Evolutionary conservation across 1,284 basidiomycete species (phyloP).

Genomic region (Puccinia brachypodii): DNA sequence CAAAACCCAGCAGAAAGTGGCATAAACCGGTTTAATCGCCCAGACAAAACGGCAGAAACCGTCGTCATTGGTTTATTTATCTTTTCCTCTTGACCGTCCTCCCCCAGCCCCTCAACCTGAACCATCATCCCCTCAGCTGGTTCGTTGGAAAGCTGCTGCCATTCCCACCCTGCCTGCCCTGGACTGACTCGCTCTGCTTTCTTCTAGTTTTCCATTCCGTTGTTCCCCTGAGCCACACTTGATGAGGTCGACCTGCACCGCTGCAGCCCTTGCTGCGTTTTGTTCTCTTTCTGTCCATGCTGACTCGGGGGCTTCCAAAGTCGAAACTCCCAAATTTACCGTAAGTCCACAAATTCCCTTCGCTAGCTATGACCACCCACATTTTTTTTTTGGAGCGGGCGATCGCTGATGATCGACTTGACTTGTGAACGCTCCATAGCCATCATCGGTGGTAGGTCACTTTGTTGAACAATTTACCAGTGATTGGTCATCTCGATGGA

Average conservation of each 20-base stretch:
- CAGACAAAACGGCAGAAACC: conserved; percentile 1
- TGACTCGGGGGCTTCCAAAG: conserved; percentile 2
- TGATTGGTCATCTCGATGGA: conserved; percentile 89
- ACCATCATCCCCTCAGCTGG: background rate
- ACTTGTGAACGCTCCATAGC: conserved; percentile 60
- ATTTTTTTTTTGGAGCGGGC: too few species aligned
- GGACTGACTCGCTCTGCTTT: background rate
- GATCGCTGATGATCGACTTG: background rate
- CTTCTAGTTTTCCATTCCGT: background rate
- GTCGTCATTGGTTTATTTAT: background rate
- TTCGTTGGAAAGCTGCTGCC: background rate
- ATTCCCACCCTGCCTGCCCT: background rate
- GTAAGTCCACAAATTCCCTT: conserved; percentile 11
- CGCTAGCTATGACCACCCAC: background rate
- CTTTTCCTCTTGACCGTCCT: background rate
- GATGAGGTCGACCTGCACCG: conserved; percentile 35
- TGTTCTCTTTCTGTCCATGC: conserved; percentile 30
- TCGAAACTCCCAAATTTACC: conserved; percentile 27
- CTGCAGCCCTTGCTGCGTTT: conserved; percentile 35
- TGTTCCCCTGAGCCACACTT: background rate
- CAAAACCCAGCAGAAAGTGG: background rate
- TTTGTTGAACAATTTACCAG: conserved; percentile 97
- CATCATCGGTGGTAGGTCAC: conserved; percentile 78
- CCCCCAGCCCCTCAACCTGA: background rate
- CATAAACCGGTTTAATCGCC: background rate